Base-by-base conservation (phyloP, 108 stramenopile genomes). In the Skeletonema potamos region DNA sequence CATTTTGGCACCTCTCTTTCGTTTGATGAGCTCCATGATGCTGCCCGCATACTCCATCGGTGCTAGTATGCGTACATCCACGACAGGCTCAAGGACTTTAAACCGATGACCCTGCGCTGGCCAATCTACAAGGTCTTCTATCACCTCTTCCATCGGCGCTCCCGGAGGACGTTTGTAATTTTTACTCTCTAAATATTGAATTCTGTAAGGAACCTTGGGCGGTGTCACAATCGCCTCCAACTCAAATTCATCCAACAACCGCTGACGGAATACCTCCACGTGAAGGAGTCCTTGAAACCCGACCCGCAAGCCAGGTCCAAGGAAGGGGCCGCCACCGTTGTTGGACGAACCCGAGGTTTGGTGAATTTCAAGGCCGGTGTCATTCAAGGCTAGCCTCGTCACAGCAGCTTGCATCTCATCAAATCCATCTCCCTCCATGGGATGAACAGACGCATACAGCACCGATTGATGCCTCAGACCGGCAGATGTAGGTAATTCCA, bases 251-350 rank as follows among this genome's bases (percentile, higher is more conserved):
- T 99, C 97, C 61, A 44, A 11, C n/a, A 98, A 78, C 11, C 99
- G 77, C 83, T 99, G 96, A 32, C 96, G 91, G 68, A 99, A 97
- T 5, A 99, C 96, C 64, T 99, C 99, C 60, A 97, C 96, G 75
- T 99, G 99, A 22, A 99, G 70, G 33, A 98, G 74, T 26, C 99
- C 99, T 71, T 98, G 93, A 76, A 99, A 99, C 0, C 99, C 98
- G 18, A 96, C 91, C 13, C 97, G 85, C 27, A 98, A 76, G 10
- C 99, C 99, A 15, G 89, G 90, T 11, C 99, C 99, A 15, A 98
- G 83, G 58, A 92, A 90, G 0, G 92, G 89, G 0, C 92, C 92
- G 15, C 91, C 95, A 54, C 77, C 82, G 13, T 83, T 68, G 59
- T 66, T 81, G 28, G 77, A 60, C 4, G 82, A 75, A 2, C 82